phyloP scores from a whole-genome alignment of 345 rosid species.

The Corchorus capsularis region DNA sequence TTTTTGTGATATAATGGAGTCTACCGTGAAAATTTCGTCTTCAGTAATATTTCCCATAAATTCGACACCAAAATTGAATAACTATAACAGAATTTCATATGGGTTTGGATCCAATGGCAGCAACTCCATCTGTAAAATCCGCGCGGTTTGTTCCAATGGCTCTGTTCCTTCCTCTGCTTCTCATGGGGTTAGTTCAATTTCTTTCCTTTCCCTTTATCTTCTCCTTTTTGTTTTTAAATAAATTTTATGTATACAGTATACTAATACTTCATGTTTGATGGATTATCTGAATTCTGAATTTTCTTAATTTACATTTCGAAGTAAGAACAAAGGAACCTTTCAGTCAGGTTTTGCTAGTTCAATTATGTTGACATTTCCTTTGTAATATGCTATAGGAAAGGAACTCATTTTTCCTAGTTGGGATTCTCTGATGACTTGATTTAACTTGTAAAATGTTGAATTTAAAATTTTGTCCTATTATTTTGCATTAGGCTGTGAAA shows the following conservation, averaged over 20 bases:
- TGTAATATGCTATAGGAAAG: background rate
- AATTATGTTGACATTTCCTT: background rate
- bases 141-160: conserved; percentile 42
- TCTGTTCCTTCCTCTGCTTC: conserved; percentile 42
- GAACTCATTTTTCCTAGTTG: background rate
- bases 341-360: background rate
- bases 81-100: conserved; percentile 6
- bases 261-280: background rate
- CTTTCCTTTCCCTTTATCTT: background rate
- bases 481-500: background rate
- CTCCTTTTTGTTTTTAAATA: background rate
- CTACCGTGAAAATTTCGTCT: conserved; percentile 31
- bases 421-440: background rate
- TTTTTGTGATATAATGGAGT: conserved; percentile 35
- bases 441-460: background rate
- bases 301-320: background rate
- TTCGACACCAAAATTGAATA: conserved; percentile 30
- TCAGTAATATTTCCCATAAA: conserved; percentile 31
- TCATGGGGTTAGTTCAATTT: conserved; percentile 40
- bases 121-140: conserved; percentile 21
- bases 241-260: background rate
- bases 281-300: background rate
- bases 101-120: conserved; percentile 27
- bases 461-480: background rate
- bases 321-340: background rate